phyloP scores from a whole-genome alignment of 148 eudicot genomes.

The Rhododendron molle region DNA sequence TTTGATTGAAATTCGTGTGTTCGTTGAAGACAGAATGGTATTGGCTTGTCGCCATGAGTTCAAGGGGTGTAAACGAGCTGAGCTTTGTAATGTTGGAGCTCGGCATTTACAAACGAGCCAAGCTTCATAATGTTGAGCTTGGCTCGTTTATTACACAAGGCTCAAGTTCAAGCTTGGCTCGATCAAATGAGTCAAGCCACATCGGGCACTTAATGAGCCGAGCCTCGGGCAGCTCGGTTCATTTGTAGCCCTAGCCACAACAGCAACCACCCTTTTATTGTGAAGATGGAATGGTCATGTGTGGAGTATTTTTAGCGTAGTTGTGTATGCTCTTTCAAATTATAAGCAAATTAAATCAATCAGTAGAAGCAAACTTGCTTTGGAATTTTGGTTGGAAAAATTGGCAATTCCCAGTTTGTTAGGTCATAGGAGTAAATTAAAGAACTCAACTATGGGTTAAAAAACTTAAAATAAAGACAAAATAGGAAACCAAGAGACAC shows the following conservation, averaged over 20 bases:
- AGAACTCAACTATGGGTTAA: not conserved
- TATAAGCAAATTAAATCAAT: not conserved
- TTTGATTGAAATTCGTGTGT: slow-evolving; percentile 5
- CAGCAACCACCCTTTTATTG: too few species aligned
- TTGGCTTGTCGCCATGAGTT: not conserved
- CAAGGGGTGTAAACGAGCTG: too few species aligned
- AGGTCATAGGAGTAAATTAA: not conserved
- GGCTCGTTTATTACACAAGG: not conserved
- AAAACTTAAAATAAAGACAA: not conserved
- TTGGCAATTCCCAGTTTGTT: not conserved
- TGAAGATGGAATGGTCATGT: not conserved
- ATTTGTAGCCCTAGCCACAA: too few species aligned
- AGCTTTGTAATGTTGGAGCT: not conserved
- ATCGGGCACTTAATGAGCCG: too few species aligned
- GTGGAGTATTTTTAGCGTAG: not conserved
- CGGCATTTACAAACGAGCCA: too few species aligned
- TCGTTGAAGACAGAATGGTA: not conserved
- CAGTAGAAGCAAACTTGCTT: not conserved
- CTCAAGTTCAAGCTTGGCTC: not conserved
- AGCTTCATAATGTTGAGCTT: too few species aligned
- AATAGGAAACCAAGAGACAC: not conserved
- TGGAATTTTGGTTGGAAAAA: not conserved
- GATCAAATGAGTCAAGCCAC: too few species aligned
- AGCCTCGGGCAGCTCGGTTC: too few species aligned
- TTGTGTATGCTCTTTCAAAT: not conserved